Base-by-base conservation (phyloP, 495 filamentous ascomycete species). In the Articulospora tetracladia region DNA sequence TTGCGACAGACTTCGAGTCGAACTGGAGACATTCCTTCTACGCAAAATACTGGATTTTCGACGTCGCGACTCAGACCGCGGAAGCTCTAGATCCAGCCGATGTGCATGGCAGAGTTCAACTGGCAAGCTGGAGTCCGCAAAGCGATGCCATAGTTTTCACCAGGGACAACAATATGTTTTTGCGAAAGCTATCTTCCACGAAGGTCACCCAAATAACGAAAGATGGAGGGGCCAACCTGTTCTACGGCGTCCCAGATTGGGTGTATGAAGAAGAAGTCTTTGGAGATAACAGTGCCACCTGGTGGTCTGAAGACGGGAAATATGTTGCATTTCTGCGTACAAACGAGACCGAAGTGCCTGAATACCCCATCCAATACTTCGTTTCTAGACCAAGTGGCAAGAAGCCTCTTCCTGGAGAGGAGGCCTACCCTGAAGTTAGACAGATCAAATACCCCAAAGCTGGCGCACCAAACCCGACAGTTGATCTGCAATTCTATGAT, bases 211-310 rank as follows among this genome's bases (percentile, higher is more conserved):
- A 86, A 59, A 87, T 98, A 59, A 98, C 94, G 15, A 86, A 76
- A 60, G 92, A 98, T 70, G 94, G 94, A 39, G 89, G 93, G 0
- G 72, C 79, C 1, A 83, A 98, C 59, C 81, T 94, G 17, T 98
- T 98, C 77, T 95, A 98, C 66, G 94, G 94, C 22, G 85, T 97
- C n/a, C 94, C 94, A 0, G 94, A 98, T 72, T 98, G 94, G 94
- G 94, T 98, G 0, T 98, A 97, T 65, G 94, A 98, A 69, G 94
- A 98, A 69, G 94, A 98, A 72, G 93, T 98, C 6, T 89, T 98
- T 63, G 62, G 75, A 1, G 85, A 84, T 2, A 89, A 90, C 64
- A 92, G 81, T 52, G 95, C 87, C 7, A 93, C 93, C 0, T 98
- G 94, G 94, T 98, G 91, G 91, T 92, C 91, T 20, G 80, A 85